Conservation (phyloP, 2,329 filamentous ascomycete genomes). For the Mariannaea sp. region DNA sequence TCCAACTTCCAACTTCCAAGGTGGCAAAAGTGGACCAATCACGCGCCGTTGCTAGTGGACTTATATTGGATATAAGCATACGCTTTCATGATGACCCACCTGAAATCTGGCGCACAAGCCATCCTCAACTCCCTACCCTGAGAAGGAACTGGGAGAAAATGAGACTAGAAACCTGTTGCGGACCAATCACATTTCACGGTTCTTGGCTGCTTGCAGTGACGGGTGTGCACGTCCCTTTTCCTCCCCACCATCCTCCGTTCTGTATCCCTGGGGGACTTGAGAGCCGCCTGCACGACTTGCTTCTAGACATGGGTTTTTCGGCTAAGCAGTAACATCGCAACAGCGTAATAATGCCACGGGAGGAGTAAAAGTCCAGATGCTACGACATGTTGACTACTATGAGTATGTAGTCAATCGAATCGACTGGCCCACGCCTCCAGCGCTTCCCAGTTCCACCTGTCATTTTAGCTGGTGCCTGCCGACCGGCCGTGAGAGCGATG, state of each 20-base stretch:
- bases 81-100: constrained; percentile 25
- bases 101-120: constrained; percentile 31
- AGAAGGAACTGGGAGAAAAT: constrained; percentile 13
- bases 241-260: too few species aligned
- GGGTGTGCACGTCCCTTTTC: too few species aligned
- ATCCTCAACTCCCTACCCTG: too few species aligned
- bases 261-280: background rate
- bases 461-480: background rate
- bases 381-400: too few species aligned
- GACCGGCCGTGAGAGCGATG: constrained; percentile 12
- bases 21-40: constrained; percentile 26
- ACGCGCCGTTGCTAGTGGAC: constrained; percentile 11
- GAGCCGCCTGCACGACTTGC: constrained; percentile 11
- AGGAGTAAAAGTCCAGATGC: background rate
- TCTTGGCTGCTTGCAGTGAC: constrained; percentile 29
- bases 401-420: too few species aligned
- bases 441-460: background rate
- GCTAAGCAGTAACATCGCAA: background rate
- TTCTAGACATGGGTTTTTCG: background rate
- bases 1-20: constrained; percentile 16
- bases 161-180: constrained; percentile 21
- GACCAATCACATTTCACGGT: constrained; percentile 30
- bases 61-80: constrained; percentile 32
- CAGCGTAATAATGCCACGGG: background rate
- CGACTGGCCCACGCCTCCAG: background rate